Base-by-base conservation (phyloP, 495 filamentous ascomycete genomes). In the Neurospora cerealis region DNA sequence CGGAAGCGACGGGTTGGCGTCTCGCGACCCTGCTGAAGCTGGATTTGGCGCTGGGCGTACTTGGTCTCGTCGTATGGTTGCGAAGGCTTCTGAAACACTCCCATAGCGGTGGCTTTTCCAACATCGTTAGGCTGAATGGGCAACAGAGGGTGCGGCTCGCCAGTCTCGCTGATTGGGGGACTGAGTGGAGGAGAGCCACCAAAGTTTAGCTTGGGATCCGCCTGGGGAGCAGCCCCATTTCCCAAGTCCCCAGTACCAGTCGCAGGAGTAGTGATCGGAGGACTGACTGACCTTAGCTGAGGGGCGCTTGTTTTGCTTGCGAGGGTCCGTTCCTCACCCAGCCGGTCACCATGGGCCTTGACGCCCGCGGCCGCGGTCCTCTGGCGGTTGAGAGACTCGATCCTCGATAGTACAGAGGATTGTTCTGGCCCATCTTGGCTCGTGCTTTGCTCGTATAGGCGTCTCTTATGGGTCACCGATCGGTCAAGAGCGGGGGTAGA, bases 401-500 rank as follows among this genome's bases (percentile, higher is more conserved):
- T 84, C 69, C 93, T 88, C n/a, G 89, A 88, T 76, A 95, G 77
- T 10, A 92, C 89, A 8, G 92, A 92, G 7, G 87, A 87, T 77
- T 95, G 93, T 72, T 93, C 94, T 62, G 93, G 91, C 21, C 91
- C 84, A 46, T 96, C 89, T 74, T 95, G 92, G 60, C 90, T 92
- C 28, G 96, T 83, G 1, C 90, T 92, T 75, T 93, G 92, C 74
- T 97, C 95, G 79, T 98, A 99, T 2, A 98, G 86, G 70, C 93
- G 87, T 69, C 92, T 88, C 7, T 89, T 87, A 71, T 94, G 92
- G 8, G 90, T 90, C 42, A 86, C 83, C 9, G 82, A 84, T 70
- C 88, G 86, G 70, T 87, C 87, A 21, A 84, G 62, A 6, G 72
- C 77, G n/a, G 83, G 79, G 11, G 78, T 80, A 37, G 79, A 77